Evolutionary conservation across 352 stramenopile species (phyloP).

Genomic region (Phytophthora rubi): DNA sequence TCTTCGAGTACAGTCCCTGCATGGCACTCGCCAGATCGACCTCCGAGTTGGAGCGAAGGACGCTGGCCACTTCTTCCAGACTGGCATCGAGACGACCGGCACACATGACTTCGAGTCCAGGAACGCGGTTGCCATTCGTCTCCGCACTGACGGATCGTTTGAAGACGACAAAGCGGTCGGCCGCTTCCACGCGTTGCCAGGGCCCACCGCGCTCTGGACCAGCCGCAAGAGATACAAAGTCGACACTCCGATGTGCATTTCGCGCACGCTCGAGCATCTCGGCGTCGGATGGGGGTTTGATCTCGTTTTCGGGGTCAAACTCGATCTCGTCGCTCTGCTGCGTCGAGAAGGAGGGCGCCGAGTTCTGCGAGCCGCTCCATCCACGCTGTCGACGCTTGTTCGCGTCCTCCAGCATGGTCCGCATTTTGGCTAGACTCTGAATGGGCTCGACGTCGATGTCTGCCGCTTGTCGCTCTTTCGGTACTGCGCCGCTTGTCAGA

Average conservation of each 20-base stretch:
- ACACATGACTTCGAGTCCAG: constrained; percentile 41
- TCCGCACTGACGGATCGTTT: constrained; percentile 10
- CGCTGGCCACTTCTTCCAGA: constrained; percentile 37
- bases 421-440: constrained; percentile 20
- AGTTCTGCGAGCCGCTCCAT: constrained; percentile 12
- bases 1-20: constrained; percentile 41
- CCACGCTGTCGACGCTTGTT: constrained; percentile 10
- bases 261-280: constrained; percentile 36
- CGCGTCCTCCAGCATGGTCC: constrained; percentile 14
- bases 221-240: constrained; percentile 32
- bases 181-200: constrained; percentile 32
- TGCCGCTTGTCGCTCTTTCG: constrained; percentile 13
- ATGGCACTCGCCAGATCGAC: constrained; percentile 36
- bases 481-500: constrained; percentile 9
- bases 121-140: constrained; percentile 2
- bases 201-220: constrained; percentile 25
- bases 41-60: constrained; percentile 24
- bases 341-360: constrained; percentile 22
- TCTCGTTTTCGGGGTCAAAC: constrained; percentile 2
- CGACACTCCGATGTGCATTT: constrained; percentile 21
- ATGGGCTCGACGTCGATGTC: background rate
- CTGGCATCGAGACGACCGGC: constrained; percentile 36
- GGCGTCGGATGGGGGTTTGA: constrained; percentile 14
- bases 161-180: constrained; percentile 36
- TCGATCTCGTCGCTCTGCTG: constrained; percentile 19